Evolutionary conservation across 116 monocot genomes (phyloP).

Genomic region (Cymodocea nodosa): DNA sequence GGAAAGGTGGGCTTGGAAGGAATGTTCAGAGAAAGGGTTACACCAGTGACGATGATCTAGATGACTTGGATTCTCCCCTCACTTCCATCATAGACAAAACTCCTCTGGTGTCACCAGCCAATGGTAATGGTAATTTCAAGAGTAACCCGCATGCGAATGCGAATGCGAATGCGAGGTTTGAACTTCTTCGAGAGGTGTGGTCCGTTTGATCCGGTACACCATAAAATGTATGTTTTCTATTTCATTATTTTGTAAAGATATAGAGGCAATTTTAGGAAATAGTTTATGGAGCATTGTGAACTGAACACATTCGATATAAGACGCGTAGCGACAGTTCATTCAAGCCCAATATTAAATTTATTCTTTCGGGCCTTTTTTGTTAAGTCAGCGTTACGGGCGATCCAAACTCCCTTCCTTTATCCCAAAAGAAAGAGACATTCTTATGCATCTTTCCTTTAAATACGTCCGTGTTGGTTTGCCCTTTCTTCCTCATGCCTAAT

Average conservation of each 20-base stretch:
- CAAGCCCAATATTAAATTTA: no score
- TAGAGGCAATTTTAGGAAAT: neutral
- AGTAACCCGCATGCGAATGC: conserved; percentile 9
- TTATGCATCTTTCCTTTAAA: no score
- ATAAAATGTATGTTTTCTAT: no score
- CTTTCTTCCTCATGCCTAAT: no score
- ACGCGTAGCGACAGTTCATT: no score
- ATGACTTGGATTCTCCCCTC: conserved; percentile 59
- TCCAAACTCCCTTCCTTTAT: no score
- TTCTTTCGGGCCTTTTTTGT: no score
- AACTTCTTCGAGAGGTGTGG: conserved; percentile 29
- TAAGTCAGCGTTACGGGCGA: no score
- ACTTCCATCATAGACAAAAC: conserved; percentile 42
- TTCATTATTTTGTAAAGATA: conserved; percentile 7
- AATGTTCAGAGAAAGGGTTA: conserved; percentile 69
- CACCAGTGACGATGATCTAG: conserved; percentile 91
- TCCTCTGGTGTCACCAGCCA: conserved; percentile 15
- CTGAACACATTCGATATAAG: no score
- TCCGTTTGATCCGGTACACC: neutral
- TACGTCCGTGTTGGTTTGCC: no score
- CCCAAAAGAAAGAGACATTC: no score
- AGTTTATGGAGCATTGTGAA: no score
- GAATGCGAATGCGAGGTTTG: conserved; percentile 38
- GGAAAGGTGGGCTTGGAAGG: conserved; percentile 28
- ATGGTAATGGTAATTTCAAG: conserved; percentile 5